A percentile compares a stretch with the other conserved stretches of the same genome.
Conservation (phyloP, 805 yeast genomes). For the Nakazawaea ishiwadae region DNA sequence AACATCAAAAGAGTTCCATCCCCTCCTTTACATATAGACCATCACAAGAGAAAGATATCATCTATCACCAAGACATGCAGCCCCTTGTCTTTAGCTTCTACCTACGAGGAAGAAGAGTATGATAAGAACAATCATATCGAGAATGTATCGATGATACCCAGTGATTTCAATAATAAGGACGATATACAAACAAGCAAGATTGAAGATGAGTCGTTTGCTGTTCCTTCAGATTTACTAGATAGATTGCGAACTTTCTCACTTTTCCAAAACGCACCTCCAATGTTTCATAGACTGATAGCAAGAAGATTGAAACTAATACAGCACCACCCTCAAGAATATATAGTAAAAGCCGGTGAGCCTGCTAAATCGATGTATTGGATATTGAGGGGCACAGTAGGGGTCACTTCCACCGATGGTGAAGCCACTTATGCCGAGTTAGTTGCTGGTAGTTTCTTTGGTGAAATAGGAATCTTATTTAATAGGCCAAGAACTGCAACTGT, state of each 20-base stretch:
- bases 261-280: slow-evolving; percentile 61
- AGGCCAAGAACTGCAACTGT: slow-evolving; percentile 80
- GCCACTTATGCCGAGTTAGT: slow-evolving; percentile 65
- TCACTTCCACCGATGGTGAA: slow-evolving; percentile 75
- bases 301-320: slow-evolving; percentile 54
- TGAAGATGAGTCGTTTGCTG: slow-evolving; percentile 8
- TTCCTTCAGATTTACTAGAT: slow-evolving; percentile 54
- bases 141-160: too few relatives aligned
- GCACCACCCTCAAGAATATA: slow-evolving; percentile 63
- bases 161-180: too few relatives aligned
- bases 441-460: slow-evolving; percentile 73
- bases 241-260: slow-evolving; percentile 56
- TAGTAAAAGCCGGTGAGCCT: slow-evolving; percentile 67
- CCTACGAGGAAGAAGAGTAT: neutral
- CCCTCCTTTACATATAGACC: neutral
- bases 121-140: slow-evolving; percentile 13
- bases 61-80: slow-evolving; percentile 17
- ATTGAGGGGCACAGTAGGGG: slow-evolving; percentile 69
- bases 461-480: slow-evolving; percentile 70
- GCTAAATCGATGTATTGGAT: slow-evolving; percentile 80
- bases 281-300: slow-evolving; percentile 58
- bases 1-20: neutral
- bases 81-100: slow-evolving; percentile 15
- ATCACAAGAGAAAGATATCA: neutral
- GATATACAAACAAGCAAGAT: too few relatives aligned